A percentile compares a stretch with the other conserved stretches of the same genome.
These are phyloP conservation scores for Chalaropsis thielavioides DNA, from an alignment of 2,329 filamentous ascomycete genomes.

Conservation along the genomic window DNA sequence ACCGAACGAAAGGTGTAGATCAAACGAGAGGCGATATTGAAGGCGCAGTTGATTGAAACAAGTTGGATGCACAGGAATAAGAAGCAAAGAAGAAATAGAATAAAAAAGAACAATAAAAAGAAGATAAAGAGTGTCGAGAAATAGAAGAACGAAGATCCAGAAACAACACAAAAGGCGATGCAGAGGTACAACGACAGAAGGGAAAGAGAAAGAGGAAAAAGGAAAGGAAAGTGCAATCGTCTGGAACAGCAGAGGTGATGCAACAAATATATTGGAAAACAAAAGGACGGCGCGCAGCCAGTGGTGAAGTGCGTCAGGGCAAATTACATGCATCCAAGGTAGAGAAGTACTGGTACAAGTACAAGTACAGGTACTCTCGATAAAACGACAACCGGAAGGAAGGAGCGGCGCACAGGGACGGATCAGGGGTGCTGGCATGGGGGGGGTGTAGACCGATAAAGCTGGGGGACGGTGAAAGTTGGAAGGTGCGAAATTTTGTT, in stretches of 20 bases:
- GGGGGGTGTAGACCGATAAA: neutral
- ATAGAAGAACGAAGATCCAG: neutral
- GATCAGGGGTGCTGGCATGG: neutral
- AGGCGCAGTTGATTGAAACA: conserved; percentile 1
- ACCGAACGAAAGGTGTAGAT: conserved; percentile 13
- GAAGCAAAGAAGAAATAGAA: neutral
- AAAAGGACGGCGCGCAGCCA: neutral
- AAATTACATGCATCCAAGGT: neutral
- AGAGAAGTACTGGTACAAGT: neutral
- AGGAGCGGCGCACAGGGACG: neutral
- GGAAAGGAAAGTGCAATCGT: neutral
- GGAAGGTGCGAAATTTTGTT: neutral
- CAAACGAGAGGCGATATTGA: conserved; percentile 11
- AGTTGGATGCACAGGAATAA: neutral
- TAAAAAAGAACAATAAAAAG: conserved; percentile 8
- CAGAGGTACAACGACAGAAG: conserved; percentile 14
- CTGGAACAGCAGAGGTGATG: neutral
- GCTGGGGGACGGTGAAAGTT: neutral
- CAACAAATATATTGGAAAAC: conserved; percentile 4
- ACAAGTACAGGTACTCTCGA: neutral
- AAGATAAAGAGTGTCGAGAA: conserved; percentile 12
- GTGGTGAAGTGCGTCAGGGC: neutral
- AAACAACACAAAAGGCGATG: conserved; percentile 10
- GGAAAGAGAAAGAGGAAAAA: conserved; percentile 14
- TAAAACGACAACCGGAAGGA: neutral